phyloP scores from a whole-genome alignment of 192 early-diverging fungal species.

The Mortierella antarctica region DNA sequence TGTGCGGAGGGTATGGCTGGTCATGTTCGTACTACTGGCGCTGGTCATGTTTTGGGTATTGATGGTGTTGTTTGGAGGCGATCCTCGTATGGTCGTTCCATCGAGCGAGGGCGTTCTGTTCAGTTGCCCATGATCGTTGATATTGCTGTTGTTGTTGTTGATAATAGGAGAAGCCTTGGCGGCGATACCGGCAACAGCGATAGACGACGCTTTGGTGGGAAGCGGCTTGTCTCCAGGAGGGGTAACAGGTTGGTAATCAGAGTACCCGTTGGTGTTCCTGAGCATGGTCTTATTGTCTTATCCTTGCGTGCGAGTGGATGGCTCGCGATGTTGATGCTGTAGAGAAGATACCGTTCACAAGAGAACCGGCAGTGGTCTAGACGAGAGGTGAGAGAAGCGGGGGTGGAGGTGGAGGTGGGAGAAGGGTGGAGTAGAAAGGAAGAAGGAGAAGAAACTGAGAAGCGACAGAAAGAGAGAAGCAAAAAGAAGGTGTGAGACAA shows the following conservation, averaged over 20 bases:
- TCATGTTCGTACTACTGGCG: slow-evolving; percentile 1
- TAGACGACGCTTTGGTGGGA: slow-evolving; percentile 3
- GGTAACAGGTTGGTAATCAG: slow-evolving; percentile 22
- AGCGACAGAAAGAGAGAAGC: neutral
- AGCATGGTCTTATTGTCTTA: slow-evolving; percentile 14
- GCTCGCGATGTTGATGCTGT: neutral
- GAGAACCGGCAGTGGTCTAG: neutral
- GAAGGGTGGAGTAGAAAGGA: neutral
- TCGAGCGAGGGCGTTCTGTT: slow-evolving; percentile 12
- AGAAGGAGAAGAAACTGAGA: neutral
- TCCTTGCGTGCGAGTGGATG: no score
- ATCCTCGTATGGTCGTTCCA: slow-evolving; percentile 8
- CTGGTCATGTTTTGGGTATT: neutral
- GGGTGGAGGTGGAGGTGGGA: neutral
- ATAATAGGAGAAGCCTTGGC: slow-evolving; percentile 7
- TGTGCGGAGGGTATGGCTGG: neutral
- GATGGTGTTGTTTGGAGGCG: slow-evolving; percentile 12
- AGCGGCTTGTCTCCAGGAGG: slow-evolving; percentile 27
- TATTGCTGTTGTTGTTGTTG: slow-evolving; percentile 8
- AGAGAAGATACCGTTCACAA: neutral
- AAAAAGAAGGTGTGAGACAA: neutral
- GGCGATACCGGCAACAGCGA: neutral
- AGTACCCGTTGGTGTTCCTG: slow-evolving; percentile 16
- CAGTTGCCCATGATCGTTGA: neutral
- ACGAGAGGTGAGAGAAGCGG: neutral